Evolutionary conservation across 371 early-diverging fungal species (phyloP), one percentile per base, ranked within the genome.

Genomic region (Encephalitozoon intestinalis): DNA sequence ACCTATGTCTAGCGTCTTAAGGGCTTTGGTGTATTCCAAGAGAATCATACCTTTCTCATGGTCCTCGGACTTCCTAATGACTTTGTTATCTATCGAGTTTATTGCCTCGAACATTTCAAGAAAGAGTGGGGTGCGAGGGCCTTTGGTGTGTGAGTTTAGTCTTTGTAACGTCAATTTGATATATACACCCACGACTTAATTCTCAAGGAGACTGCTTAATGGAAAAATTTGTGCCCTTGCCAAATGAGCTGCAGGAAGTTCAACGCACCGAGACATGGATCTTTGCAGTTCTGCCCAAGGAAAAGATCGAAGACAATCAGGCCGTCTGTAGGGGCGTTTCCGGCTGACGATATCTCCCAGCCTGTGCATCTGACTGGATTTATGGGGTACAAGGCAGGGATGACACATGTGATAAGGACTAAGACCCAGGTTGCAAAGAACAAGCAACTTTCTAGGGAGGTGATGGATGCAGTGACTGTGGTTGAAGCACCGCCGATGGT

Each of bases 391-490:
- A 97, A 97, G 92, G 96, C 94, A 72, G 97, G 97, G 86, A 97
- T 97, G 97, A 94, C 96, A 85, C 97, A 99, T 89, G 90, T 97
- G 83, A 94, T 99, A 78, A 92, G 97, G 82, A 95, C 94, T 86
- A 87, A 84, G 94, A 94, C 84, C 90, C 94, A 95, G 90, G 43
- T 70, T 70, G 72, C 67, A 34, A 77, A 80, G 67, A 70, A 79
- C 67, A 84, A 80, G 67, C 69, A 73, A 8, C 65, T 50, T 15
- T 72, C 71, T 12, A 77, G 94, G 91, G 99, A 99, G 88, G 88
- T 97, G 54, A 92, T 97, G 82, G 99, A 99, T 88, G 95, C 99
- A 72, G 97, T 96, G 80, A 95, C 97, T 77, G 88, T 96, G 84
- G 88, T 99, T 81, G 99, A 99, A 88, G 90, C 95, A 68, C 99